These are phyloP conservation scores for Tetrapisispora fleetii DNA, from an alignment of 805 yeast genomes.

Conservation along the genomic window DNA sequence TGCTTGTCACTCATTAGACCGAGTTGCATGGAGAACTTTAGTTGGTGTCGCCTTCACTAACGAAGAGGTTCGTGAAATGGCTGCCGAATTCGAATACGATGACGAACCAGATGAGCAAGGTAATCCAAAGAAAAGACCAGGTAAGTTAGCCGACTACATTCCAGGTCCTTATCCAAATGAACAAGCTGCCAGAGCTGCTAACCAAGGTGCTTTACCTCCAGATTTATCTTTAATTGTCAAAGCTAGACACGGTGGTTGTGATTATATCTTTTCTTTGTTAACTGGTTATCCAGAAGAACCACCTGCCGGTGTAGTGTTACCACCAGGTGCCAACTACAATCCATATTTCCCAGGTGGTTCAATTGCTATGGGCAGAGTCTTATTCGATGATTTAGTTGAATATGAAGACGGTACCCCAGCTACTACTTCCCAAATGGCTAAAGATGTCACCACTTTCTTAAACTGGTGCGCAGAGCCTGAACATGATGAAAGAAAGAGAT, in stretches of 20 bases:
- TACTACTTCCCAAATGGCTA: constrained; percentile 97
- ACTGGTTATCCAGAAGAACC: constrained; percentile 99
- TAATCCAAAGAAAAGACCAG: constrained; percentile 94
- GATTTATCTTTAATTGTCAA: constrained; percentile 93
- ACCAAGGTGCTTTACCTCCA: constrained; percentile 98
- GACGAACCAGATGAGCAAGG: constrained; percentile 99
- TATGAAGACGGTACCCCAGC: constrained; percentile 99
- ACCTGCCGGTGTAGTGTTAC: constrained; percentile 91
- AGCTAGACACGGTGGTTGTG: constrained; percentile 98
- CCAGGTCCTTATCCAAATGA: constrained; percentile 96
- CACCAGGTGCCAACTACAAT: constrained; percentile 94
- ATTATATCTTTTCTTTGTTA: constrained; percentile 86
- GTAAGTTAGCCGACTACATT: constrained; percentile 90
- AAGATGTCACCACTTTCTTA: constrained; percentile 91
- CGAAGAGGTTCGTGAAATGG: constrained; percentile 82
- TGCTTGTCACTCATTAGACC: constrained; percentile 93
- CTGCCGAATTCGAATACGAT: constrained; percentile 94
- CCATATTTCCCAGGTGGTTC: constrained; percentile 99
- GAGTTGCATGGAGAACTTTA: constrained; percentile 96
- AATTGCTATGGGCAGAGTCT: constrained; percentile 97
- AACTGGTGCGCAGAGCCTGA: constrained; percentile 99
- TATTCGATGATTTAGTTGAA: constrained; percentile 95
- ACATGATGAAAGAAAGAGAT: constrained; percentile 94
- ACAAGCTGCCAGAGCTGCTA: constrained; percentile 99
- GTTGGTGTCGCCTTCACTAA: constrained; percentile 95